A percentile compares a stretch with the other conserved stretches of the same genome.
Evolutionary conservation across 495 filamentous ascomycete genomes (phyloP).

Genomic region (Aspergillus baeticus): DNA sequence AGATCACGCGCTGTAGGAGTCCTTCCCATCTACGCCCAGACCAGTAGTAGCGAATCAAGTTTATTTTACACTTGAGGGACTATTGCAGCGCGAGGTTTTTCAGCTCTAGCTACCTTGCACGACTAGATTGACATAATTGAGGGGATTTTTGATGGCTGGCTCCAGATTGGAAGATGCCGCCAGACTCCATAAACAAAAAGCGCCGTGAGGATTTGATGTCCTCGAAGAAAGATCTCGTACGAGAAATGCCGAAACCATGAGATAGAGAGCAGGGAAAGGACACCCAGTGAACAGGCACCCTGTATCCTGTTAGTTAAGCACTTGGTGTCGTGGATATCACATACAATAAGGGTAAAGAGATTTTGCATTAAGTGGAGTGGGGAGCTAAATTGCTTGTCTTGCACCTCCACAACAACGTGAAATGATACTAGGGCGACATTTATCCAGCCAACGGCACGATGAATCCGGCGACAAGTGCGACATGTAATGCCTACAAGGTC

Average conservation of each 20-base stretch:
- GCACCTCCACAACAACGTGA: conserved; percentile 13
- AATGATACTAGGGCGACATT: conserved; percentile 14
- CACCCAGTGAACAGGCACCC: conserved; percentile 14
- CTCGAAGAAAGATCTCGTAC: conserved; percentile 36
- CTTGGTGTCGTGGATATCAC: neutral
- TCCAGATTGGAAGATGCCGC: conserved; percentile 20
- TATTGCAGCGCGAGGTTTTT: too few species aligned
- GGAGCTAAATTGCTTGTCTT: conserved; percentile 12
- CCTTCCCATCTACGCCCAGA: too few species aligned
- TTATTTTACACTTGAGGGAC: too few species aligned
- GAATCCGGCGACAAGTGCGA: conserved; percentile 19
- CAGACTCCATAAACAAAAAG: conserved; percentile 27
- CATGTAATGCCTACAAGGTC: conserved; percentile 24
- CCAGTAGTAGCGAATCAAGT: too few species aligned
- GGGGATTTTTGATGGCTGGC: conserved; percentile 14
- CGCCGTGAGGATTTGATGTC: conserved; percentile 26
- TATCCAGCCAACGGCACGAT: conserved; percentile 24
- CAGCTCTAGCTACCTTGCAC: too few species aligned
- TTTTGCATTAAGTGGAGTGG: conserved; percentile 9
- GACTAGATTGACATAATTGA: too few species aligned
- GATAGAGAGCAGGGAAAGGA: conserved; percentile 22
- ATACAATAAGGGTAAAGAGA: conserved; percentile 22
- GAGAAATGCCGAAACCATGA: conserved; percentile 21
- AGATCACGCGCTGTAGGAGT: too few species aligned
- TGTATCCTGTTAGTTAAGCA: conserved; percentile 12